phyloP scores from a whole-genome alignment of 2,329 filamentous ascomycete species.

The Ceratocystis albifundus region DNA sequence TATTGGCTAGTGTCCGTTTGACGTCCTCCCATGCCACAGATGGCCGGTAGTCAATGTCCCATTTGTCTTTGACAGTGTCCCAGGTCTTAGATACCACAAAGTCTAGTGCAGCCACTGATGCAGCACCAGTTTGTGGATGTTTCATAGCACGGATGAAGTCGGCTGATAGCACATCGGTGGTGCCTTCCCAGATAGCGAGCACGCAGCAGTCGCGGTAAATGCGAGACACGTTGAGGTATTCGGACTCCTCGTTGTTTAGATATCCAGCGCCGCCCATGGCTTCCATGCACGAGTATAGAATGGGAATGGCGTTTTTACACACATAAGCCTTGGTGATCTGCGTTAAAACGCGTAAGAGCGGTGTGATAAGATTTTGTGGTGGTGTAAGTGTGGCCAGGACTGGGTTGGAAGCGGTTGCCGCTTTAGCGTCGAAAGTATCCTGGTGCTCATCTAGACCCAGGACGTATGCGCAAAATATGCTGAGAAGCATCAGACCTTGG shows the following conservation, averaged over 20 bases:
- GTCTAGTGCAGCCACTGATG: slow-evolving; percentile 35
- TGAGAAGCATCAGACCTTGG: slow-evolving; percentile 44
- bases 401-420: not conserved
- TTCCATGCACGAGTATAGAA: slow-evolving; percentile 50
- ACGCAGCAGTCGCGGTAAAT: slow-evolving; percentile 55
- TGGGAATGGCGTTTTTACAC: slow-evolving; percentile 39
- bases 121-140: slow-evolving; percentile 33
- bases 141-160: slow-evolving; percentile 40
- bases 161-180: slow-evolving; percentile 55
- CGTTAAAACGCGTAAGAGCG: slow-evolving; percentile 46
- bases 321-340: slow-evolving; percentile 50
- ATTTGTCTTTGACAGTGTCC: slow-evolving; percentile 16
- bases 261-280: slow-evolving; percentile 56
- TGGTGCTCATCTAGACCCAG: slow-evolving; percentile 45
- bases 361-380: slow-evolving; percentile 29
- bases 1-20: slow-evolving; percentile 31
- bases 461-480: slow-evolving; percentile 42
- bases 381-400: slow-evolving; percentile 29
- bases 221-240: slow-evolving; percentile 54
- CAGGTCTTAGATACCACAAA: slow-evolving; percentile 30
- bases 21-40: slow-evolving; percentile 34
- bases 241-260: slow-evolving; percentile 47
- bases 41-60: slow-evolving; percentile 29
- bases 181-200: slow-evolving; percentile 59
- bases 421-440: slow-evolving; percentile 25